phyloP scores from a whole-genome alignment of 306 rosid genomes.

The Potentilla sterilis region DNA sequence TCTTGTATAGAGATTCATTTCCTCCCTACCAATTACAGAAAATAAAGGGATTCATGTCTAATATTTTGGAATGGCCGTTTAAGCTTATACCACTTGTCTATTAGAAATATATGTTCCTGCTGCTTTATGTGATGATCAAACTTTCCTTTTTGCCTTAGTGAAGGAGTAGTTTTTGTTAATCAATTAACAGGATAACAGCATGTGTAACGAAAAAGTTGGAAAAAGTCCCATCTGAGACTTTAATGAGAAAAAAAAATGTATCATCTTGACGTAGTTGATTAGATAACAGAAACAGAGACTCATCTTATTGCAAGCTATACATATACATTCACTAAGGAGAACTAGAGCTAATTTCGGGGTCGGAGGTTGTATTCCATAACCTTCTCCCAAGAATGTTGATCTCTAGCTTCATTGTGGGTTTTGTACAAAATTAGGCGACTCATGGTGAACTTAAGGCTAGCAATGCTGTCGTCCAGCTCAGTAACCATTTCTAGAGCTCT shows the following conservation, averaged over 20 bases:
- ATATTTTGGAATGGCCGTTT: too few relatives aligned
- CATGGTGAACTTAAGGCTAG: constrained; percentile 6
- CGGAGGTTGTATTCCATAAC: constrained; percentile 8
- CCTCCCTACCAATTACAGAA: not conserved
- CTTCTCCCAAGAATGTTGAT: constrained; percentile 6
- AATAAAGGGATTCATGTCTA: not conserved
- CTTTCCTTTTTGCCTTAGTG: too few relatives aligned
- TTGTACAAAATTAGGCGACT: not conserved
- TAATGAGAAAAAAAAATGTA: too few relatives aligned
- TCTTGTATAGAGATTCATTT: not conserved
- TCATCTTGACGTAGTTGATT: not conserved
- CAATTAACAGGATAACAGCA: too few relatives aligned
- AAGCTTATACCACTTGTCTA: too few relatives aligned
- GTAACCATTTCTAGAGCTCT: not conserved
- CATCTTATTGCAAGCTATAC: not conserved
- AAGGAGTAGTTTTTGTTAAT: too few relatives aligned
- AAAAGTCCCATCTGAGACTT: too few relatives aligned
- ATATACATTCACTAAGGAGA: not conserved
- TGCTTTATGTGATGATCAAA: too few relatives aligned
- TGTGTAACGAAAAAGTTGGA: too few relatives aligned
- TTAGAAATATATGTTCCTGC: too few relatives aligned
- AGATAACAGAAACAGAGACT: not conserved
- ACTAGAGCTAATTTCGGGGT: not conserved
- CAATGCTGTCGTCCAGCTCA: not conserved
- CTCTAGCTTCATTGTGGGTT: constrained; percentile 6